These are phyloP conservation scores for Metschnikowia cerradonensis DNA, from an alignment of 805 yeast genomes.

Conservation along the genomic window DNA sequence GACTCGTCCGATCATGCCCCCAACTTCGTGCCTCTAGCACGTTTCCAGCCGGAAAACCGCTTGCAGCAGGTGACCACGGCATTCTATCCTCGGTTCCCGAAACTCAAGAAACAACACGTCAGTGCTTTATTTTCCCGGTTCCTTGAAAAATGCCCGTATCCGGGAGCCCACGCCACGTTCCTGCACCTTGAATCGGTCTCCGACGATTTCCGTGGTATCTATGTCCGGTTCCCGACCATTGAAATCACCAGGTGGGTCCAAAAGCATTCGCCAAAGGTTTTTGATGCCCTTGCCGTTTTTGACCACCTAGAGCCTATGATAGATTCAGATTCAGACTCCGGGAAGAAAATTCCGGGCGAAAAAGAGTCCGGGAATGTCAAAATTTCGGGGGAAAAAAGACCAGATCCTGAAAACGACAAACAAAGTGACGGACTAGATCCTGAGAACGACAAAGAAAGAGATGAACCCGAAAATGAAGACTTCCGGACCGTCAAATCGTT, in stretches of 20 bases:
- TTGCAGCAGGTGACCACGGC: slow-evolving; percentile 34
- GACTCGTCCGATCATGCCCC: slow-evolving; percentile 18
- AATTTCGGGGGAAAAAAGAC: no score
- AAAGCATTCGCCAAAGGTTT: neutral
- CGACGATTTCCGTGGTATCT: slow-evolving; percentile 33
- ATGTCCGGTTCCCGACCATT: slow-evolving; percentile 25
- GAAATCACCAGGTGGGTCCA: slow-evolving; percentile 17
- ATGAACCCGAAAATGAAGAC: neutral
- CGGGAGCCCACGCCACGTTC: slow-evolving; percentile 27
- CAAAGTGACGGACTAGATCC: no score
- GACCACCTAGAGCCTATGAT: slow-evolving; percentile 5
- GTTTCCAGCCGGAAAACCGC: slow-evolving; percentile 30
- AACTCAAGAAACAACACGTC: slow-evolving; percentile 23
- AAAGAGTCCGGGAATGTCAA: no score
- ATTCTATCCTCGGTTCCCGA: slow-evolving; percentile 32
- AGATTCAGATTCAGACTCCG: neutral
- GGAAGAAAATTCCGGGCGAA: no score
- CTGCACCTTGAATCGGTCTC: slow-evolving; percentile 22
- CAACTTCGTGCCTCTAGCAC: slow-evolving; percentile 23
- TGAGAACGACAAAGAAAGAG: no score
- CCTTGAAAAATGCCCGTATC: slow-evolving; percentile 7
- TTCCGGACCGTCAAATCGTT: neutral
- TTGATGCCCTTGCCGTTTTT: slow-evolving; percentile 6
- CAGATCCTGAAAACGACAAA: no score
- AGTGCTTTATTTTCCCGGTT: slow-evolving; percentile 31